Base-by-base conservation (phyloP, 805 yeast genomes). In the Citeromyces nyonsensis region DNA sequence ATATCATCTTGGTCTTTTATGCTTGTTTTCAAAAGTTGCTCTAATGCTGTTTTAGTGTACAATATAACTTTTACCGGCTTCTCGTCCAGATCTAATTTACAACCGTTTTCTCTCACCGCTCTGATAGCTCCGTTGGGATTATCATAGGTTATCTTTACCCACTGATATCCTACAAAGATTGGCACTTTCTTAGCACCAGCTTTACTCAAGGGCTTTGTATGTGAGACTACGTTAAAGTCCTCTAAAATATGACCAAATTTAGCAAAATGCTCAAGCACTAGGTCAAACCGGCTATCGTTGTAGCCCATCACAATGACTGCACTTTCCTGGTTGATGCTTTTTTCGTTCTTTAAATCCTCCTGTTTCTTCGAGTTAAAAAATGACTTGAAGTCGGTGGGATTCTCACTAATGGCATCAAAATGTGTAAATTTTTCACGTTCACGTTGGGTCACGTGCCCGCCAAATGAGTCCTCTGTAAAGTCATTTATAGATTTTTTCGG, bases 141-240 rank as follows among this genome's bases (percentile, higher is more conserved):
- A 36, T 73, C 78, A 51, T 72, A 91, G 3, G 96, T 86, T 34
- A 88, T 49, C 47, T 85, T 81, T n/a, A 86, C 73, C 97, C 97
- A 88, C 26, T 82, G 74, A 30, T 73, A 68, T 1, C 97, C 97
- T 9, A 86, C 67, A 52, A 72, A 80, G 6, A 88, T 76, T 3
- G 95, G 93, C 45, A 57, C 50, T 41, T 53, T 60, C 9, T 31
- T 33, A 24, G 35, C n/a, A 15, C 15, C 13, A 4, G 30, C 10
- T 14, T 22, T 15, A 10, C 24, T 11, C 34, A 33, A 15, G 12
- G 29, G 34, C 4, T 29, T 25, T 6, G 32, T 24, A 9, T 31
- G 6, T 6, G 14, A 18, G 3, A 29, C 6, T n/a, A 24, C 40
- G 26, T 73, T 74, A 43, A 80, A 75, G 44, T 80, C 77, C 41